Evolutionary conservation across 805 yeast genomes (phyloP).

Genomic region (Zygosaccharomyces rouxii): DNA sequence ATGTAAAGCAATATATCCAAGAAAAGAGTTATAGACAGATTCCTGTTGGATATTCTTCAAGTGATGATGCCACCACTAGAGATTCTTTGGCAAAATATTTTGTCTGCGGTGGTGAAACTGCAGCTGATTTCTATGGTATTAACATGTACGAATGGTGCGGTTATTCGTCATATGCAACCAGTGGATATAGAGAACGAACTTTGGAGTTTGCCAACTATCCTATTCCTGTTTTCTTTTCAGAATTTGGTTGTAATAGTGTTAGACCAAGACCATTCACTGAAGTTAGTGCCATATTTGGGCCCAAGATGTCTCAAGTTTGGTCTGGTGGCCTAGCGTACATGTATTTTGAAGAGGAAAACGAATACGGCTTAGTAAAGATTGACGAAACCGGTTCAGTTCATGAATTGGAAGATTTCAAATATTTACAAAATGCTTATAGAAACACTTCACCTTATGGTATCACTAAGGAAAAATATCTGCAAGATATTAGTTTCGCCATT

Average conservation of each 20-base stretch:
- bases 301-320: slow-evolving; percentile 73
- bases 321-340: slow-evolving; percentile 83
- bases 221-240: slow-evolving; percentile 73
- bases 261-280: slow-evolving; percentile 70
- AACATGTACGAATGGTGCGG: slow-evolving; percentile 93
- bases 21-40: slow-evolving; percentile 59
- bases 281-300: slow-evolving; percentile 58
- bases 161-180: slow-evolving; percentile 49
- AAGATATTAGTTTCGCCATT: slow-evolving; percentile 2
- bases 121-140: slow-evolving; percentile 74
- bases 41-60: slow-evolving; percentile 93
- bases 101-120: slow-evolving; percentile 71
- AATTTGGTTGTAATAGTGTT: slow-evolving; percentile 70
- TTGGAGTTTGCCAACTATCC: slow-evolving; percentile 58
- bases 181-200: slow-evolving; percentile 67
- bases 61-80: slow-evolving; percentile 82
- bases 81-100: slow-evolving; percentile 77
- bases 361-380: slow-evolving; percentile 65
- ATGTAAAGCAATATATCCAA: slow-evolving; percentile 69
- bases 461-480: slow-evolving; percentile 28
- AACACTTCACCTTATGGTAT: slow-evolving; percentile 46
- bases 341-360: slow-evolving; percentile 74
- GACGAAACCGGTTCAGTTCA: slow-evolving; percentile 41
- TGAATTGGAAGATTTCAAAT: slow-evolving; percentile 56
- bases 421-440: slow-evolving; percentile 50